phyloP scores from a whole-genome alignment of 805 yeast species.

The Monosporozyma aquatica region DNA sequence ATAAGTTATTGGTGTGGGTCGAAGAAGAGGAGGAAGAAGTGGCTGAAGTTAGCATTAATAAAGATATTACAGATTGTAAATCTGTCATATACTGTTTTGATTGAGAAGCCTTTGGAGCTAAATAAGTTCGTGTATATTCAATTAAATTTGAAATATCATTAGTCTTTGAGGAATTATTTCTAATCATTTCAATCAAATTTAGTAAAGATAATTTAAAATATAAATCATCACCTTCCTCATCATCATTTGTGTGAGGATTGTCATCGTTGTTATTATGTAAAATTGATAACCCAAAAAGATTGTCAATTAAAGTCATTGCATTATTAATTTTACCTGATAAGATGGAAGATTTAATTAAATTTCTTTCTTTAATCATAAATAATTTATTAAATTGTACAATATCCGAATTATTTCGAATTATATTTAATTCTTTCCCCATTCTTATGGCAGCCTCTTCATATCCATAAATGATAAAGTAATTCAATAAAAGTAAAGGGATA shows the following conservation, averaged over 20 bases:
- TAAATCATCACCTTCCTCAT: too few species aligned
- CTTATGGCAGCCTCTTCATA: conserved; percentile 57
- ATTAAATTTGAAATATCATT: conserved; percentile 43
- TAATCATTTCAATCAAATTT: conserved; percentile 72
- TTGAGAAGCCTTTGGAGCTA: conserved; percentile 52
- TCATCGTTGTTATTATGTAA: conserved; percentile 36
- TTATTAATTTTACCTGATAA: conserved; percentile 20
- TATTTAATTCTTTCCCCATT: conserved; percentile 50
- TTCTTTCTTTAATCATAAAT: conserved; percentile 23
- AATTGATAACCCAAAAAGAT: conserved; percentile 21
- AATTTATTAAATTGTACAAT: conserved; percentile 25
- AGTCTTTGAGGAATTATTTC: conserved; percentile 28
- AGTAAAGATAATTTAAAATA: conserved; percentile 67
- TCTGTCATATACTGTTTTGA: conserved; percentile 56
- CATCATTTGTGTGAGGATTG: too few species aligned
- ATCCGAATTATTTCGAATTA: conserved; percentile 19
- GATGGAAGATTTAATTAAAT: conserved; percentile 18
- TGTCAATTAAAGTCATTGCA: conserved; percentile 27
- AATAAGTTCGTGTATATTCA: conserved; percentile 49
- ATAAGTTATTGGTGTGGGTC: conserved; percentile 9
- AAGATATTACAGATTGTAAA: conserved; percentile 75
- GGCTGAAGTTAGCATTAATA: conserved; percentile 46
- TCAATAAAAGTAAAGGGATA: conserved; percentile 39
- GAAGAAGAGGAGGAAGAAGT: too few species aligned
- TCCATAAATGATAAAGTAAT: conserved; percentile 72